Evolutionary conservation across 2,329 filamentous ascomycete genomes (phyloP).

Genomic region (Colletotrichum eremochloae): DNA sequence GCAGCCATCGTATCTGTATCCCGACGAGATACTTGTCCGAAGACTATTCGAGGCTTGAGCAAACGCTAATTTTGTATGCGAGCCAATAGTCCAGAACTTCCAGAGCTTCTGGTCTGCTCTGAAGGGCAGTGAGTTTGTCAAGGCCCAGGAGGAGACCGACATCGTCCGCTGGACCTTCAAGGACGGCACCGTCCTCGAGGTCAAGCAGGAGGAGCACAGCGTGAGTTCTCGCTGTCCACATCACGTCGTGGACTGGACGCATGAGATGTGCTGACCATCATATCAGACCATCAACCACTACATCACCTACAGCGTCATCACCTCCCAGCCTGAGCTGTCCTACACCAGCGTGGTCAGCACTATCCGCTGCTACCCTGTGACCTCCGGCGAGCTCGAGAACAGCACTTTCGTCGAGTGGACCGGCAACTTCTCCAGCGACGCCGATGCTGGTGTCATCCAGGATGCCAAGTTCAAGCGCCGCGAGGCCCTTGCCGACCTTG

Average conservation of each 20-base stretch:
- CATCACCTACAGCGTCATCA: slow-evolving; percentile 81
- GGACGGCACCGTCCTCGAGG: slow-evolving; percentile 76
- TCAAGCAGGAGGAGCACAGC: slow-evolving; percentile 83
- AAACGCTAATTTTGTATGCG: neutral
- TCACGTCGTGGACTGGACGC: neutral
- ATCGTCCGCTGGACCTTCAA: slow-evolving; percentile 79
- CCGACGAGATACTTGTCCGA: neutral
- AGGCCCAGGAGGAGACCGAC: slow-evolving; percentile 75
- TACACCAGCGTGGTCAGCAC: slow-evolving; percentile 78
- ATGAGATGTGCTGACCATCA: neutral
- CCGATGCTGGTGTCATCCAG: slow-evolving; percentile 78
- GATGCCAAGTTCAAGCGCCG: slow-evolving; percentile 83
- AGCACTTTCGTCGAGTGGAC: slow-evolving; percentile 78
- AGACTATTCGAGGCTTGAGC: neutral
- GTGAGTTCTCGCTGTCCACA: slow-evolving; percentile 56
- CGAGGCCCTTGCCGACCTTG: slow-evolving; percentile 77
- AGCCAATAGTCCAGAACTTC: slow-evolving; percentile 69
- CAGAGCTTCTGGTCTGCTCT: slow-evolving; percentile 76
- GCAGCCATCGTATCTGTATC: neutral
- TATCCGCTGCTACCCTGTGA: slow-evolving; percentile 74
- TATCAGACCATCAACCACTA: slow-evolving; percentile 76
- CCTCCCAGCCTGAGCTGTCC: slow-evolving; percentile 72
- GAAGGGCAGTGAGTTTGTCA: slow-evolving; percentile 72
- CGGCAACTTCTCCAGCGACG: slow-evolving; percentile 78
- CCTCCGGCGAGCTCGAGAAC: slow-evolving; percentile 73